phyloP scores from a whole-genome alignment of 2,329 filamentous ascomycete genomes.

The Daldinia sp. region DNA sequence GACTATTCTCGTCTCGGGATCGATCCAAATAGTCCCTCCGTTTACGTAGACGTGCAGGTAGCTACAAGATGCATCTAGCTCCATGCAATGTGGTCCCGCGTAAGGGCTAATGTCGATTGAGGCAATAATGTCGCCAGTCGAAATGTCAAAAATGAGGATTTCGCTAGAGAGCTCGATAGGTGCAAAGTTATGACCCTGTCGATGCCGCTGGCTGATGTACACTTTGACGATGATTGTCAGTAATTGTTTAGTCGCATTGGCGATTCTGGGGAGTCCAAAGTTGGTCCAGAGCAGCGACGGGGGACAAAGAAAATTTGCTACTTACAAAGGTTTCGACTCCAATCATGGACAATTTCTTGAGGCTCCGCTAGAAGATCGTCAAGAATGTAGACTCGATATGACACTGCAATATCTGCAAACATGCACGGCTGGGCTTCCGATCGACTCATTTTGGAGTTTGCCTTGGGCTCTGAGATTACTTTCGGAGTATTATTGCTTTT shows the following conservation, averaged over 20 bases:
- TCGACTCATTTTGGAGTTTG: constrained; percentile 36
- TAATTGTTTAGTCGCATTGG: neutral
- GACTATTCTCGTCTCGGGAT: constrained; percentile 39
- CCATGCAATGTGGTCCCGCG: constrained; percentile 45
- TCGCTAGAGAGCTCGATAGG: constrained; percentile 45
- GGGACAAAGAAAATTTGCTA: neutral
- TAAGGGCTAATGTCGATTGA: constrained; percentile 44
- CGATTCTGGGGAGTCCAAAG: too few species aligned
- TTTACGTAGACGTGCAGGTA: constrained; percentile 45
- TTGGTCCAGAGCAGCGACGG: neutral
- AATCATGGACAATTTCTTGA: constrained; percentile 47
- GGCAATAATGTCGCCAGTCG: constrained; percentile 34
- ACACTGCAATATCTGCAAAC: constrained; percentile 46
- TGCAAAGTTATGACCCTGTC: constrained; percentile 45
- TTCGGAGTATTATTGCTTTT: neutral
- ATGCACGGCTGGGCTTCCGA: constrained; percentile 36
- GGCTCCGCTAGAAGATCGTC: constrained; percentile 49
- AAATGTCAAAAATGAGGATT: constrained; percentile 44
- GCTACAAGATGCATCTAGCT: constrained; percentile 41
- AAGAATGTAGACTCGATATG: constrained; percentile 47
- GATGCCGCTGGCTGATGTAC: constrained; percentile 46
- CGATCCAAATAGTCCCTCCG: constrained; percentile 45
- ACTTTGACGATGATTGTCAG: constrained; percentile 15
- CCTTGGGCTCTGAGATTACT: constrained; percentile 6
- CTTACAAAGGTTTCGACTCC: constrained; percentile 39